Conservation (phyloP, 2,329 filamentous ascomycete species). For the Albophoma yamanashiensis region DNA sequence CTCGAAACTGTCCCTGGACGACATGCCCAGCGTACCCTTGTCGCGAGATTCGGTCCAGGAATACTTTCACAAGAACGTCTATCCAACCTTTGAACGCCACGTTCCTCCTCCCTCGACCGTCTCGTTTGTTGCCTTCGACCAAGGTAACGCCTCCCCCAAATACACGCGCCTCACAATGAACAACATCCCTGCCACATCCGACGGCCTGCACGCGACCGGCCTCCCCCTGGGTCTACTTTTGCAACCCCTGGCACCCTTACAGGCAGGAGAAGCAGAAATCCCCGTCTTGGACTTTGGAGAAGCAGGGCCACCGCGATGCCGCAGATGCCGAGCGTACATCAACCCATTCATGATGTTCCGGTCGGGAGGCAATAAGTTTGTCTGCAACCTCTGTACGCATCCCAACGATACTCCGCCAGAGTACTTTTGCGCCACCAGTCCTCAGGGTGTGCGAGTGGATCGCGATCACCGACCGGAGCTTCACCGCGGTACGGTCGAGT, state of each 20-base stretch:
- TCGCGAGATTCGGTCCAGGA: conserved; percentile 75
- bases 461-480: conserved; percentile 83
- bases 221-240: conserved; percentile 80
- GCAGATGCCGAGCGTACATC: conserved; percentile 90
- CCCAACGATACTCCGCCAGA: conserved; percentile 88
- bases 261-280: conserved; percentile 76
- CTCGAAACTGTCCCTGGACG: conserved; percentile 70
- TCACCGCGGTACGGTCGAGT: conserved; percentile 86
- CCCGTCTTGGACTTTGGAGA: conserved; percentile 95
- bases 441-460: conserved; percentile 77
- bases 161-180: conserved; percentile 86
- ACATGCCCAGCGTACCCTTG: conserved; percentile 82
- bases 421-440: conserved; percentile 87
- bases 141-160: conserved; percentile 94
- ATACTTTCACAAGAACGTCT: conserved; percentile 78
- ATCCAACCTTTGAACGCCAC: conserved; percentile 92
- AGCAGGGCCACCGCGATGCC: conserved; percentile 77
- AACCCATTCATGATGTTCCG: conserved; percentile 99
- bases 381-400: conserved; percentile 96
- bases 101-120: conserved; percentile 79
- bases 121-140: conserved; percentile 88
- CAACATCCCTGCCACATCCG: conserved; percentile 75
- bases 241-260: conserved; percentile 75
- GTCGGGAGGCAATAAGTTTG: conserved; percentile 87
- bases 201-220: conserved; percentile 69